phyloP scores from a whole-genome alignment of 2,329 filamentous ascomycete genomes.

The Furcasterigmium sp. region DNA sequence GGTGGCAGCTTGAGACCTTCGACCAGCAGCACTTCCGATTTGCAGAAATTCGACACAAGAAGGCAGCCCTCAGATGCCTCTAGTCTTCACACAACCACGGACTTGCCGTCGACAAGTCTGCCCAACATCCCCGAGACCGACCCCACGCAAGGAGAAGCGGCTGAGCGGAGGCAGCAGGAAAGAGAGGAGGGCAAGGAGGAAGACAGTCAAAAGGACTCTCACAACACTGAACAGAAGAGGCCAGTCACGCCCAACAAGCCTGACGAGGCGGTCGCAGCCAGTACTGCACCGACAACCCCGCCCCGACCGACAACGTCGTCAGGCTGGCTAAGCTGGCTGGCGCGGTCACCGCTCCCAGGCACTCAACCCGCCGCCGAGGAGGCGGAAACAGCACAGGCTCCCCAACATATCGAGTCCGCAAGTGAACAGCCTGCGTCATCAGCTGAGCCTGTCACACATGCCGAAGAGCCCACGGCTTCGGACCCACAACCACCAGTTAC shows the following conservation, averaged over 20 bases:
- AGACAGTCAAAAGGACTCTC: too few species aligned
- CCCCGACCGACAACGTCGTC: conserved; percentile 24
- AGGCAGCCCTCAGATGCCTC: conserved; percentile 18
- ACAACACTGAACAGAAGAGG: too few species aligned
- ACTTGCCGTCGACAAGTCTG: conserved; percentile 22
- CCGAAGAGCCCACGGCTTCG: conserved; percentile 6
- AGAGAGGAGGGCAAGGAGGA: neutral
- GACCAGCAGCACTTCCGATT: conserved; percentile 33
- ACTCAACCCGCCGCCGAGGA: conserved; percentile 4
- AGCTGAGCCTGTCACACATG: conserved; percentile 1
- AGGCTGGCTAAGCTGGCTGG: conserved; percentile 53
- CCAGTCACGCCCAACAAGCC: too few species aligned
- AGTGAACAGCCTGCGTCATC: conserved; percentile 1
- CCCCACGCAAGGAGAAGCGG: neutral
- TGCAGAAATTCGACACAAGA: conserved; percentile 47
- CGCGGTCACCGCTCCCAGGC: conserved; percentile 18
- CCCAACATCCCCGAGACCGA: conserved; percentile 22
- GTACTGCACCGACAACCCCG: conserved; percentile 2
- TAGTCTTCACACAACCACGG: conserved; percentile 21
- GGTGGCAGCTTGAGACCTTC: conserved; percentile 46
- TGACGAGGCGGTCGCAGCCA: too few species aligned
- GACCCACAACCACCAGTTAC: conserved; percentile 9
- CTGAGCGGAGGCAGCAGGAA: neutral
- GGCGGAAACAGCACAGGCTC: conserved; percentile 8
- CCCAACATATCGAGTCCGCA: conserved; percentile 7